A percentile compares a stretch with the other conserved stretches of the same genome.
phyloP scores from a whole-genome alignment of 805 yeast genomes.

The Metschnikowia koreensis region DNA sequence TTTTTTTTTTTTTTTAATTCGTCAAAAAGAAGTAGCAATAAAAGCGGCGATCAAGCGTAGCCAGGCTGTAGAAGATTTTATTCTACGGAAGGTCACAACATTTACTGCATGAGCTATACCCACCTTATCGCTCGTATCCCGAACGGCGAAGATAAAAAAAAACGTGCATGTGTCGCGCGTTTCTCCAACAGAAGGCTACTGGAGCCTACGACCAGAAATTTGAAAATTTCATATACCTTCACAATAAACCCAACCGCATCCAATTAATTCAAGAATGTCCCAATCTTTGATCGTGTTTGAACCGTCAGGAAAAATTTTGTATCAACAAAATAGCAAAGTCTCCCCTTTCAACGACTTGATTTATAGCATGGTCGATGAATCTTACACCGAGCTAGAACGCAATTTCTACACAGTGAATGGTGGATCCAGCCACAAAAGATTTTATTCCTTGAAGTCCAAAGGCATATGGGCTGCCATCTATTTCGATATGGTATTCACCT shows the following conservation, averaged over 20 bases:
- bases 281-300: slow-evolving; percentile 38
- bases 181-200: neutral
- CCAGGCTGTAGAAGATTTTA: too few relatives aligned
- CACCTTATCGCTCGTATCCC: neutral
- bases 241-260: neutral
- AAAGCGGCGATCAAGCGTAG: too few relatives aligned
- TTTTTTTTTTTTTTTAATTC: too few relatives aligned
- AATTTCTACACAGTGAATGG: slow-evolving; percentile 32
- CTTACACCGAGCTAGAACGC: slow-evolving; percentile 30
- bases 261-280: slow-evolving; percentile 27
- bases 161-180: neutral
- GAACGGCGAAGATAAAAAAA: neutral
- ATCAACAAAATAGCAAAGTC: slow-evolving; percentile 35
- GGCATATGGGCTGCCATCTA: slow-evolving; percentile 35
- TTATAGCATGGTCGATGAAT: slow-evolving; percentile 34
- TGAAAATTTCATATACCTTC: neutral
- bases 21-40: too few relatives aligned
- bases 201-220: neutral
- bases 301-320: slow-evolving; percentile 36
- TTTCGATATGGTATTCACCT: slow-evolving; percentile 38
- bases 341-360: slow-evolving; percentile 42
- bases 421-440: slow-evolving; percentile 28
- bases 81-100: neutral
- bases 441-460: slow-evolving; percentile 30
- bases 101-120: neutral